These are phyloP conservation scores for Monosporascus sp. DNA, from an alignment of 2,329 filamentous ascomycete species.

Conservation along the genomic window DNA sequence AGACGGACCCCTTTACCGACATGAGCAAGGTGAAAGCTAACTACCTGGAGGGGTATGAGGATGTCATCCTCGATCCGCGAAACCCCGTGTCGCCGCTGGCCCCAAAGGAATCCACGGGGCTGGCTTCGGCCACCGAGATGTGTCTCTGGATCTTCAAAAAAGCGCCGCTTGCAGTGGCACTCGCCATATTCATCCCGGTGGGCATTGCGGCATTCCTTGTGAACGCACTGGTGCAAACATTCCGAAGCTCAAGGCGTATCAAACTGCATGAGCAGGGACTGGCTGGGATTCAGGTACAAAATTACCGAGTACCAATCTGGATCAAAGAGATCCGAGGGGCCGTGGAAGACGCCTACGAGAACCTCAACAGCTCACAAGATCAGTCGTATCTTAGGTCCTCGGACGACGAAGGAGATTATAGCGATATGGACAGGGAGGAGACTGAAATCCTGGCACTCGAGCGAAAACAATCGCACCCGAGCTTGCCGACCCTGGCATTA, in stretches of 20 bases:
- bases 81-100: conserved; percentile 52
- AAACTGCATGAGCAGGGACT: conserved; percentile 67
- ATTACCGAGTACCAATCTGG: conserved; percentile 72
- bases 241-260: conserved; percentile 70
- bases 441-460: conserved; percentile 37
- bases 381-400: conserved; percentile 65
- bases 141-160: conserved; percentile 38
- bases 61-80: conserved; percentile 67
- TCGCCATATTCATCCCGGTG: conserved; percentile 69
- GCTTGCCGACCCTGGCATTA: conserved; percentile 69
- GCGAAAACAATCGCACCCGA: conserved; percentile 29
- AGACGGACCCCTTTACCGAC: conserved; percentile 71
- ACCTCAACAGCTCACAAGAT: conserved; percentile 61
- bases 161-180: conserved; percentile 58
- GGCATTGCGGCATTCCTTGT: conserved; percentile 66
- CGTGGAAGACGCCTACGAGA: conserved; percentile 74
- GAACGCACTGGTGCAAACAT: conserved; percentile 72
- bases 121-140: conserved; percentile 29
- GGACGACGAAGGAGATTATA: conserved; percentile 43
- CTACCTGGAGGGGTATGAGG: conserved; percentile 67
- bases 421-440: conserved; percentile 26
- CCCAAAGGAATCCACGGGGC: conserved; percentile 20
- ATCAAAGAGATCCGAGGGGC: conserved; percentile 70
- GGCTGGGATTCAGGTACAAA: conserved; percentile 59
- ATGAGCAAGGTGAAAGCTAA: conserved; percentile 64